These are phyloP conservation scores for Termitomyces heimii DNA, from an alignment of 768 basidiomycete species.

Conservation along the genomic window DNA sequence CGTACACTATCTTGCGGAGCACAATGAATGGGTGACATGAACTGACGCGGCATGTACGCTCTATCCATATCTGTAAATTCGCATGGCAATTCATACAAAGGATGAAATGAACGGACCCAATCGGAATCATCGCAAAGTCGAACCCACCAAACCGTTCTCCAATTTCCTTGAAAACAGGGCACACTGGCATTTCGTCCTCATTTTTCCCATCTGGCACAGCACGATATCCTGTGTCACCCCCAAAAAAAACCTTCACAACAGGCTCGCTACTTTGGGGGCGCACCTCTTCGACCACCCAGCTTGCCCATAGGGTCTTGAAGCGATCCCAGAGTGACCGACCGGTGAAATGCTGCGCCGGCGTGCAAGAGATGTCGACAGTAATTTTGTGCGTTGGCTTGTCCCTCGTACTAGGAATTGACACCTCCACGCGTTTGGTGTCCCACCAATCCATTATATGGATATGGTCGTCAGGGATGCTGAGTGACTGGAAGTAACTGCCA, in stretches of 20 bases:
- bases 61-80: slow-evolving; percentile 24
- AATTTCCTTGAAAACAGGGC: slow-evolving; percentile 72
- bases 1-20: slow-evolving; percentile 64
- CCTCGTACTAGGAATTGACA: slow-evolving; percentile 15
- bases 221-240: slow-evolving; percentile 65
- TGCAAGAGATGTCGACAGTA: slow-evolving; percentile 46
- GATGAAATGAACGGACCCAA: slow-evolving; percentile 33
- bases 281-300: slow-evolving; percentile 58
- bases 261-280: slow-evolving; percentile 1
- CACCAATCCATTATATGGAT: slow-evolving; percentile 64
- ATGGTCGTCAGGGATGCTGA: slow-evolving; percentile 32
- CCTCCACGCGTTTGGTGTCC: slow-evolving; percentile 37
- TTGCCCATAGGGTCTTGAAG: slow-evolving; percentile 58
- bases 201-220: slow-evolving; percentile 39
- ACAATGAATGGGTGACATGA: slow-evolving; percentile 58
- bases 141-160: slow-evolving; percentile 58
- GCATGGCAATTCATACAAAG: neutral
- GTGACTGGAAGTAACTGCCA: slow-evolving; percentile 28
- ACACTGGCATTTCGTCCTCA: slow-evolving; percentile 47
- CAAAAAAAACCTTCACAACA: slow-evolving; percentile 48
- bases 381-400: slow-evolving; percentile 5
- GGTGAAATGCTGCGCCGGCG: slow-evolving; percentile 62
- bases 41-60: slow-evolving; percentile 49
- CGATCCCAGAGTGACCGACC: slow-evolving; percentile 43
- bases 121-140: slow-evolving; percentile 67